Evolutionary conservation across 805 yeast species (phyloP), one percentile per base, ranked within the genome.

Genomic region (Monosporozyma siamensis): DNA sequence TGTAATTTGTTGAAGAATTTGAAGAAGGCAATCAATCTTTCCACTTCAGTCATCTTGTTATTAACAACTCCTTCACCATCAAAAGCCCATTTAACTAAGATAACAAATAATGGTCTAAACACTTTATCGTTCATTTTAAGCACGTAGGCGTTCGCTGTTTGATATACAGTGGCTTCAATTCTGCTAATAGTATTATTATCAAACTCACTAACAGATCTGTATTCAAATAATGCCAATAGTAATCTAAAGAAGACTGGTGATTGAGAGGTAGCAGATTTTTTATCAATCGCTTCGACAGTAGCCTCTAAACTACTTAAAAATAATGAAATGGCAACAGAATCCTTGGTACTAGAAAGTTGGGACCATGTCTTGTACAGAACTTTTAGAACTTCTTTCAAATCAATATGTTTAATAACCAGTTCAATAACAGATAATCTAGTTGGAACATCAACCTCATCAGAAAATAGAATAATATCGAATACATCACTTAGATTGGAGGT

Each of bases 51-150:
- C 31, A 74, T 72, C 22, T 56, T 56, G 5, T 61, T 50, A 39
- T 72, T 63, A 4, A 59, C 65, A 10, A 75, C 74, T 34, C 83
- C 88, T 61, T 82, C 94, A 44, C 88, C 95, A 48, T 80, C 83
- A 53, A 85, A 75, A 2, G 96, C 94, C 98, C 98, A 92, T 59
- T 88, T 77, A 10, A 83, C 88, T 52, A 87, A 69, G 21, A 80
- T 70, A 6, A 89, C 90, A 65, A 92, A 92, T 57, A 86, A 68
- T 15, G 98, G 98, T 58, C 97, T 77, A 72, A 92, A 92, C 18
- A 80, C 76, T 66, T 86, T 87, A 61, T 92, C 98, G 59, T 92
- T 92, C 65, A 92, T 74, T 64, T 90, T 89, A 80, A 92, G 73
- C 15, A 90, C 94, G 51, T 78, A 80, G 20, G 69, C 69, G 49